Evolutionary conservation across 805 yeast species (phyloP), one percentile per base, ranked within the genome.

Genomic region (Ogataea nakhonphanomensis): DNA sequence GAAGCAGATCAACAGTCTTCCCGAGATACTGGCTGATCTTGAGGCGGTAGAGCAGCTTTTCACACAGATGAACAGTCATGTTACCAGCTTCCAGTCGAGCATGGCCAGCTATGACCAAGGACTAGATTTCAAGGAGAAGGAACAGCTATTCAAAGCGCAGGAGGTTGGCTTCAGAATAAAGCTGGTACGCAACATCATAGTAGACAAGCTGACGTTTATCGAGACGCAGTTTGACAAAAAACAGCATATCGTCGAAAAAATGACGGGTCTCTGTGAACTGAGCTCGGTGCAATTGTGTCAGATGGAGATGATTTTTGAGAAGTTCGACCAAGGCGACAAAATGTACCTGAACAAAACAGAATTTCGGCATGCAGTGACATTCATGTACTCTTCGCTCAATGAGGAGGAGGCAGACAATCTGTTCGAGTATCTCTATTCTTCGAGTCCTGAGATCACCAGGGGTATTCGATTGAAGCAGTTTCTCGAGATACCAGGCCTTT

Each of bases 251-350:
- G 24, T 48, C 15, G 50, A 46, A 34, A 43, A 46, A 3, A 32
- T 54, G 36, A 37, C 35, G 5, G 33, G 40, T 6, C 35, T 20
- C 3, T 13, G 17, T 2, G 45, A 37, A 4, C 29, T 44, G 4
- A 21, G 39, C 17, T 41, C 40, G 22, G 32, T 50, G 27, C 41
- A 43, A 13, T 25, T 65, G 14, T 71, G 65, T 31, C 73, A 71
- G 39, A 69, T 69, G 48, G 73, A 69, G 45, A 51, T 67, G 4
- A 65, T 70, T 11, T 74, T 74, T 45, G 53, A 71, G 8, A 66
- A 64, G 42, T 67, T 67, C 41, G 65, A 61, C 41, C 57, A 53
- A 24, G 62, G 65, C 1, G 58, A 58, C 33, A 66, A 65, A 40
- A 62, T 64, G 27, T 56, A 61, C 25, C 54, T 74, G 38, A 59